Base-by-base conservation (phyloP, 1,139 yeast genomes). In the Saccharomyces hybrid region DNA sequence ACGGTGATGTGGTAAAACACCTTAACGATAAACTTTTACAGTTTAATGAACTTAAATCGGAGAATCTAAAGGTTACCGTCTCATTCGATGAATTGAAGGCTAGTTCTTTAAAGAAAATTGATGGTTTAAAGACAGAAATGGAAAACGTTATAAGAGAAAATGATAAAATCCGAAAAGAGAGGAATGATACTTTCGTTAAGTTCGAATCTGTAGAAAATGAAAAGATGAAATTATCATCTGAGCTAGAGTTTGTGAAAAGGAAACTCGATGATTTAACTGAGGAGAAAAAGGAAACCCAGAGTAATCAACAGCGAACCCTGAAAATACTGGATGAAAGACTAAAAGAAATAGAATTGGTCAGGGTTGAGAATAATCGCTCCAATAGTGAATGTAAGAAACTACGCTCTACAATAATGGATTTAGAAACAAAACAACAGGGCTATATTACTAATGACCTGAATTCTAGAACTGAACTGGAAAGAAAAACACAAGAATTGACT, bases 11-110 rank as follows among this genome's bases (percentile, higher is more conserved):
- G n/a, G n/a, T 38, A 20, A 38, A 16, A 20, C 26, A 20, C 25
- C 20, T 38, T 9, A 38, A 38, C 44, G 44, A 38, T 16, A 38
- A 38, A 38, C 44, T 38, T 20, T 9, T 38, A 38, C 44, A 50
- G 26, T 56, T 56, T 6, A 50, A 54, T 25, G 51, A 54, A 27
- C 41, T 57, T n/a, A 51, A 55, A 27, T 57, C 56, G 13, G 55
- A 52, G 30, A 55, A 57, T 47, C 9, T 57, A 23, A 47, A 28
- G 38, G 47, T 49, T 50, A 48, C 47, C 63, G 76, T 84, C 20
- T 77, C 78, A 52, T 71, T 75, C 53, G 89, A 84, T 63, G 87
- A 81, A 61, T 60, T 75, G 5, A 70, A 75, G 31, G 83, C 78
- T 51, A 63, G 66, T 5, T 71, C 68, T 26, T 63, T 68, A 28